Conservation (phyloP, 495 filamentous ascomycete species). For the Pseudoneurospora amorphoporcata region DNA sequence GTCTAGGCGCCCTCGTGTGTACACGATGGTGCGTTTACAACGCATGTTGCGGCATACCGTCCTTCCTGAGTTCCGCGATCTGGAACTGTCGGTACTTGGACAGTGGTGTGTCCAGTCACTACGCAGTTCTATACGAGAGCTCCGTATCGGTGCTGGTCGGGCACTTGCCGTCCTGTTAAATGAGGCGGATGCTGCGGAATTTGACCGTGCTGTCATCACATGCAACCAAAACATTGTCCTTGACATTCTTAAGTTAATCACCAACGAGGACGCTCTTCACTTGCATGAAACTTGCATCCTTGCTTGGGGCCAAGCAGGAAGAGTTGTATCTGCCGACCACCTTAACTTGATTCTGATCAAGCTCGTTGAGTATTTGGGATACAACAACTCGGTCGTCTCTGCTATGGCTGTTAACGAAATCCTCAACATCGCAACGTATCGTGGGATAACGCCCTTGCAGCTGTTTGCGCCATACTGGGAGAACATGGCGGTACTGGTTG, state of each 20-base stretch:
- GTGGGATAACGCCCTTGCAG: slow-evolving; percentile 46
- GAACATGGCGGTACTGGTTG: slow-evolving; percentile 64
- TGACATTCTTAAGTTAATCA: slow-evolving; percentile 57
- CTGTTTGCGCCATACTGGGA: slow-evolving; percentile 82
- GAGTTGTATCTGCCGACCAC: slow-evolving; percentile 53
- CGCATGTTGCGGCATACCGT: slow-evolving; percentile 55
- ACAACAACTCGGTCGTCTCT: slow-evolving; percentile 68
- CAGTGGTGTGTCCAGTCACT: slow-evolving; percentile 74
- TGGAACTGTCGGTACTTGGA: slow-evolving; percentile 55
- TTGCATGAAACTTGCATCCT: slow-evolving; percentile 77
- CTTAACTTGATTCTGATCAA: slow-evolving; percentile 75
- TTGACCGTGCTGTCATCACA: slow-evolving; percentile 23
- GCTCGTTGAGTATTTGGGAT: slow-evolving; percentile 76
- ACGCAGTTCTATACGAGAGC: slow-evolving; percentile 71
- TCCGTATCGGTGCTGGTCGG: slow-evolving; percentile 67
- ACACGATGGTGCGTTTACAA: slow-evolving; percentile 61
- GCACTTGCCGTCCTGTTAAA: slow-evolving; percentile 49
- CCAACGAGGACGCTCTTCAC: slow-evolving; percentile 49
- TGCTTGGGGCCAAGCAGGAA: slow-evolving; percentile 72
- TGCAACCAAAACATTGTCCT: slow-evolving; percentile 60
- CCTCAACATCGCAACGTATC: slow-evolving; percentile 52
- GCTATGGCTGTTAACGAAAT: slow-evolving; percentile 68
- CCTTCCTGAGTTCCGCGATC: slow-evolving; percentile 46
- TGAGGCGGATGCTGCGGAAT: slow-evolving; percentile 34
- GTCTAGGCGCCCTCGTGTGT: slow-evolving; percentile 52